Evolutionary conservation across 2,329 filamentous ascomycete genomes (phyloP), one percentile per base, ranked within the genome.

Genomic region (Fusarium proliferatum): DNA sequence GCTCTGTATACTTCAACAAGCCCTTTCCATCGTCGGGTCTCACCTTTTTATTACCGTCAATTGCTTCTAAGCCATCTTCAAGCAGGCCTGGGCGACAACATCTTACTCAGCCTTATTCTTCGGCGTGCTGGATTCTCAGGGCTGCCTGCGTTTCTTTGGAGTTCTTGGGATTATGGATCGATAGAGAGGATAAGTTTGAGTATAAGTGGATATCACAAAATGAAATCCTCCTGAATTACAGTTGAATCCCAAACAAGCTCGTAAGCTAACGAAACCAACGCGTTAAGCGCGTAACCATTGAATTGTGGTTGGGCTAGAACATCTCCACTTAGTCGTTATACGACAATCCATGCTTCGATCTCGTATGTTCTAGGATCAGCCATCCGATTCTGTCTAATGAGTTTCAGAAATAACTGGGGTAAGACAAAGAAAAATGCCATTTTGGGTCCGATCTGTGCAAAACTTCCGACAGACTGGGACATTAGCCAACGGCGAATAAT

Each of bases 321-420:
- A n/a, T 48, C 45, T 11, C 19, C 45, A 48, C 28, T 48, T n/a
- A 2, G 13, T 16, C 9, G 2, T 8, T 30, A 30, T 16, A 26
- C 26, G 45, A 48, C 0, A 9, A 48, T 30, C 45, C 45, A 12
- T 48, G 45, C 45, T 30, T 30, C 45, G 9, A 30, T 48, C 26
- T 30, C 19, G 26, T 48, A 48, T 21, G 21, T 2, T 5, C 9
- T 5, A 0, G 45, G 26, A 13, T 6, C 9, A 48, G 10, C 0
- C 9, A 6, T 30, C 19, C 6, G 21, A 4, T 48, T 30, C 9
- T n/a, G 9, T 30, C 10, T 16, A 6, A n/a, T 0, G 19, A n/a
- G 45, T 48, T 48, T 30, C 9, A 16, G 4, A 30, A 48, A 9
- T 48, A 3, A 3, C 26, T 11, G 10, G 26, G 45, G 9, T 11